Evolutionary conservation across 192 early-diverging fungal genomes (phyloP).

Genomic region (Geranomyces michiganensis): DNA sequence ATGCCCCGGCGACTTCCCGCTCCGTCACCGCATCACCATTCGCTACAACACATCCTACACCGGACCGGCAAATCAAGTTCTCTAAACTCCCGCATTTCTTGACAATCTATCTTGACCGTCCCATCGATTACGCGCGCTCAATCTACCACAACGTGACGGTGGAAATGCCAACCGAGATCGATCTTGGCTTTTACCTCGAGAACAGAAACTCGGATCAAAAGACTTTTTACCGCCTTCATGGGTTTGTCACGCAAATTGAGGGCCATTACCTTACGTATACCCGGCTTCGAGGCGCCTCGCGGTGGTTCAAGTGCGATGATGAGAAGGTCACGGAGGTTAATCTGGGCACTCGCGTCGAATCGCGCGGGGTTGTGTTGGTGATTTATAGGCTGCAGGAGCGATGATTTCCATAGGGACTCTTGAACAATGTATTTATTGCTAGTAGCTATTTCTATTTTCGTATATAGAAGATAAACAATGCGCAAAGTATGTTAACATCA

Average conservation of each 20-base stretch:
- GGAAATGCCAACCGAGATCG: slow-evolving; percentile 49
- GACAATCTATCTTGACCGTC: slow-evolving; percentile 35
- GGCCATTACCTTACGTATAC: slow-evolving; percentile 50
- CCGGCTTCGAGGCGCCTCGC: slow-evolving; percentile 18
- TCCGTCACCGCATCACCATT: background rate
- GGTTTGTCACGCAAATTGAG: slow-evolving; percentile 51
- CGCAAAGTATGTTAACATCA: no score
- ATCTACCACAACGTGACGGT: slow-evolving; percentile 38
- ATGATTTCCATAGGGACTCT: background rate
- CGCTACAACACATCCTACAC: background rate
- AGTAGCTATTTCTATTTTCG: no score
- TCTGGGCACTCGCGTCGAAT: slow-evolving; percentile 41
- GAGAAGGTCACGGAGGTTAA: slow-evolving; percentile 36
- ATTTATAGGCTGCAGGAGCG: slow-evolving; percentile 44
- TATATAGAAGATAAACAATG: no score
- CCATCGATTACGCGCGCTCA: background rate
- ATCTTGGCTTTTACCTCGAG: slow-evolving; percentile 36
- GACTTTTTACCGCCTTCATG: slow-evolving; percentile 50
- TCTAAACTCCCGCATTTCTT: slow-evolving; percentile 39
- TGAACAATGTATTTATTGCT: no score
- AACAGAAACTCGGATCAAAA: slow-evolving; percentile 19
- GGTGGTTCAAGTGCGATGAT: slow-evolving; percentile 48
- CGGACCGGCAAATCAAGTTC: slow-evolving; percentile 19
- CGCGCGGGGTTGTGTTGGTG: slow-evolving; percentile 38
- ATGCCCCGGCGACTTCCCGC: background rate